A percentile compares a stretch with the other conserved stretches of the same genome.
phyloP scores from a whole-genome alignment of 2,329 filamentous ascomycete genomes.

The Fusarium denticulatum region DNA sequence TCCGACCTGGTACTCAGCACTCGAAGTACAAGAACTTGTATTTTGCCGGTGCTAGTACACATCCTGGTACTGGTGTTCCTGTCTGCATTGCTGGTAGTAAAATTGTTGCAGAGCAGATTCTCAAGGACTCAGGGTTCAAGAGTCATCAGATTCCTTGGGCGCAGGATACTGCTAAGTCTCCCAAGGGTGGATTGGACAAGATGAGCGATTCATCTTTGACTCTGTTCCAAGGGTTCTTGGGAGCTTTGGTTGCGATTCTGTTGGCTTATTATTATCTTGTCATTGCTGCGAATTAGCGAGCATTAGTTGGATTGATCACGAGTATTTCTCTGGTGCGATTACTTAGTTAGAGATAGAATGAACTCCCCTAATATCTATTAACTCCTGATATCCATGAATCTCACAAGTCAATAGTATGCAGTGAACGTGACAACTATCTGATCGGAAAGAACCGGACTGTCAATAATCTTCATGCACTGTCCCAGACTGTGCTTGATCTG shows the following conservation, averaged over 20 bases:
- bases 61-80: conserved; percentile 80
- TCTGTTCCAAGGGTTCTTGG: conserved; percentile 21
- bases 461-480: background rate
- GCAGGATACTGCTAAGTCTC: background rate
- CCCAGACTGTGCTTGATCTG: background rate
- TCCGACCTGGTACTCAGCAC: conserved; percentile 69
- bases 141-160: conserved; percentile 22
- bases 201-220: conserved; percentile 15
- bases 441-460: background rate
- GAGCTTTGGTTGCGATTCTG: conserved; percentile 12
- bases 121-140: conserved; percentile 29
- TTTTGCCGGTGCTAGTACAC: conserved; percentile 79
- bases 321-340: background rate
- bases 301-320: background rate
- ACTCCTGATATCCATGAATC: too few relatives aligned
- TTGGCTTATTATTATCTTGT: conserved; percentile 19
- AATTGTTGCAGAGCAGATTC: conserved; percentile 60
- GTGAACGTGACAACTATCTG: background rate
- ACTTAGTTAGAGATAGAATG: background rate
- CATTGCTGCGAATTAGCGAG: conserved; percentile 12
- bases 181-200: conserved; percentile 18
- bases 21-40: conserved; percentile 63
- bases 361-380: background rate
- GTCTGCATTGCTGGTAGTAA: conserved; percentile 77
- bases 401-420: accelerated